Evolutionary conservation across 2,329 filamentous ascomycete species (phyloP).

Genomic region (Neofusicoccum ribis): DNA sequence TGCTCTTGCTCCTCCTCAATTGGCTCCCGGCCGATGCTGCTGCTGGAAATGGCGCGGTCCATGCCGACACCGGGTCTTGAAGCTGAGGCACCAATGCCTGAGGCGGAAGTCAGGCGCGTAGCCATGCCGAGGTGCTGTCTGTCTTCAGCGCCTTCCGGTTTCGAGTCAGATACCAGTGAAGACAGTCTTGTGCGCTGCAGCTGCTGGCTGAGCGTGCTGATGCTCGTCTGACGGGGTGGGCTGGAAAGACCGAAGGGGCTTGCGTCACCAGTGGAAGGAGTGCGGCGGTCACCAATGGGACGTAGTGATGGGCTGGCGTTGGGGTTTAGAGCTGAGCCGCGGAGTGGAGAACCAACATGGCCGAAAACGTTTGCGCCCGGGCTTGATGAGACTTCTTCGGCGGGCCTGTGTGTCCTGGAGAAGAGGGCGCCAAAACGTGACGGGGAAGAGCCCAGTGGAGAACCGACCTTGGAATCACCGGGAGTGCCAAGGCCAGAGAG

Average conservation of each 20-base stretch:
- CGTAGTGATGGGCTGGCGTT: constrained; percentile 53
- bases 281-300: constrained; percentile 46
- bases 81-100: constrained; percentile 32
- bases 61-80: constrained; percentile 28
- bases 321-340: constrained; percentile 58
- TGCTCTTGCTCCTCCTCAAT: constrained; percentile 44
- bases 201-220: constrained; percentile 64
- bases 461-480: constrained; percentile 48
- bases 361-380: constrained; percentile 52
- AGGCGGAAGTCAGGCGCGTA: constrained; percentile 33
- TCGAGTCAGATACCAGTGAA: constrained; percentile 26
- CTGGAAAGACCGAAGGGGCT: constrained; percentile 53
- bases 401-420: constrained; percentile 52
- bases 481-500: constrained; percentile 51
- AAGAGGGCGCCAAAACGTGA: constrained; percentile 63
- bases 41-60: constrained; percentile 40
- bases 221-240: constrained; percentile 57
- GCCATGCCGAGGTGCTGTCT: constrained; percentile 68
- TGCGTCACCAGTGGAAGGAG: constrained; percentile 49
- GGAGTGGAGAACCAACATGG: constrained; percentile 66
- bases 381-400: constrained; percentile 41
- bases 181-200: constrained; percentile 48
- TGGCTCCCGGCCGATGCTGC: constrained; percentile 40
- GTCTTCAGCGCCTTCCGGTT: constrained; percentile 25
- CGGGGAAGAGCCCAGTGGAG: constrained; percentile 59